Base-by-base conservation (phyloP, 2,329 filamentous ascomycete genomes). In the Sporothrix schenckii region DNA sequence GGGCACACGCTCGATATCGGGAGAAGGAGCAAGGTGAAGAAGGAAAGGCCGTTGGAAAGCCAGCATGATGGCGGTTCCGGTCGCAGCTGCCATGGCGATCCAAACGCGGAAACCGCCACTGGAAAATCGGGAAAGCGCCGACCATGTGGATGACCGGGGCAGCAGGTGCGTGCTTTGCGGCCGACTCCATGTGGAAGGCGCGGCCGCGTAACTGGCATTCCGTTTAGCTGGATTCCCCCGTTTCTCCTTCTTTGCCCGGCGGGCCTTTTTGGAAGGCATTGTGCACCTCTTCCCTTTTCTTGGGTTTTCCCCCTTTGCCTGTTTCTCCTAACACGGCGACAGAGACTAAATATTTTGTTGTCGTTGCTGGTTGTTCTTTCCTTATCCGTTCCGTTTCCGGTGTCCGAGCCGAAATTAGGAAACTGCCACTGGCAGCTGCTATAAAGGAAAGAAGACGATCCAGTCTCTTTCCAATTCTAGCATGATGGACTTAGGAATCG, bases 161-260 rank as follows among this genome's bases (percentile, higher is more conserved):
- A 53, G 69, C 16, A 67, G 56, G 30, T 44, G 44, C 56, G 44
- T 16, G 44, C 39, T 49, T 53, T n/a, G 27, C 3, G 63, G 49
- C 19, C 7, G 44, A 41, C 54, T 41, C 69, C 44, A 52, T 60
- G 44, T 11, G 30, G 69, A 61, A 68, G 69, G 69, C 27, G 54
- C 53, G 66, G 52, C 39, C 52, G 39, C 5, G 16, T 67, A 21
- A 52, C 39, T 44, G 39, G 16, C 44, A 7, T 56, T 56, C 27
- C 34, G 14, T 21, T 24, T 68, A 39, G n/a, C 27, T 19, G 21
- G 52, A 14, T 49, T 68, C 1, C 34, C 66, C 34, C 66, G n/a
- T 56, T 34, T 54, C 39, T 49, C 66, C 16, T 68, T 68, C 30
- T 56, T 56, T 19, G 52, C 14, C 9, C 52, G 52, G 7, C 65